These are phyloP conservation scores for Melastoma candidum DNA, from an alignment of 441 rosid species.

Conservation along the genomic window DNA sequence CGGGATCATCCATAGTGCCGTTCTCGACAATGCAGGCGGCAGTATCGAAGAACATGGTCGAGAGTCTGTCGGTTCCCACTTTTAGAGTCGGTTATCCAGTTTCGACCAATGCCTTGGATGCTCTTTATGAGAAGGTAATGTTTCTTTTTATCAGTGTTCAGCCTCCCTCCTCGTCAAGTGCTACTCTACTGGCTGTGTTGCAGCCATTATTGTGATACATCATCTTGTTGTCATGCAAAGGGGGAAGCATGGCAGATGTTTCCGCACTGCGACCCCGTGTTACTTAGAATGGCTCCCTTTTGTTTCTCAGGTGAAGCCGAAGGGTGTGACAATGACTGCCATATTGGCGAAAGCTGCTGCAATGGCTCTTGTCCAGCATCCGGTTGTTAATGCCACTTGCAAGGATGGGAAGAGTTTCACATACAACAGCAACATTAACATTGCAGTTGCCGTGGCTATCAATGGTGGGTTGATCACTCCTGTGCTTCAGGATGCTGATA, in stretches of 20 bases:
- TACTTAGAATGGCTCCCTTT: too few relatives aligned
- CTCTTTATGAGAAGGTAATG: conserved; percentile 50
- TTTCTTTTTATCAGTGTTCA: too few relatives aligned
- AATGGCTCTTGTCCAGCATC: conserved; percentile 83
- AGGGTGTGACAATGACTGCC: conserved; percentile 96
- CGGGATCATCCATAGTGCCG: conserved; percentile 69
- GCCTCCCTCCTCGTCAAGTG: too few relatives aligned
- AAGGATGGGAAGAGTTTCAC: conserved; percentile 85
- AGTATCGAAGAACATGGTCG: conserved; percentile 77
- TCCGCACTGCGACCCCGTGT: too few relatives aligned
- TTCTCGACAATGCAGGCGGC: conserved; percentile 90
- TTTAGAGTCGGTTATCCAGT: conserved; percentile 92
- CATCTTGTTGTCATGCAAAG: too few relatives aligned
- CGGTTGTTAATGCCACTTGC: conserved; percentile 83
- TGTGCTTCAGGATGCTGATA: conserved; percentile 93
- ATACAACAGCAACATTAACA: conserved; percentile 61
- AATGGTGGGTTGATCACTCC: conserved; percentile 96
- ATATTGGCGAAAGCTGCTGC: conserved; percentile 91
- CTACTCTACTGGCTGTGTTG: too few relatives aligned
- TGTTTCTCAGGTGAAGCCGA: conserved; percentile 65
- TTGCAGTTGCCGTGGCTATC: conserved; percentile 94
- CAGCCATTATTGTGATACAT: too few relatives aligned
- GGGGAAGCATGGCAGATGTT: too few relatives aligned
- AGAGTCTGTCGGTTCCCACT: conserved; percentile 79
- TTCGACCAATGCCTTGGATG: conserved; percentile 79